These are phyloP conservation scores for Chlamydomonas schloesseri DNA, from an alignment of 139 green algal genomes.

Conservation along the genomic window DNA sequence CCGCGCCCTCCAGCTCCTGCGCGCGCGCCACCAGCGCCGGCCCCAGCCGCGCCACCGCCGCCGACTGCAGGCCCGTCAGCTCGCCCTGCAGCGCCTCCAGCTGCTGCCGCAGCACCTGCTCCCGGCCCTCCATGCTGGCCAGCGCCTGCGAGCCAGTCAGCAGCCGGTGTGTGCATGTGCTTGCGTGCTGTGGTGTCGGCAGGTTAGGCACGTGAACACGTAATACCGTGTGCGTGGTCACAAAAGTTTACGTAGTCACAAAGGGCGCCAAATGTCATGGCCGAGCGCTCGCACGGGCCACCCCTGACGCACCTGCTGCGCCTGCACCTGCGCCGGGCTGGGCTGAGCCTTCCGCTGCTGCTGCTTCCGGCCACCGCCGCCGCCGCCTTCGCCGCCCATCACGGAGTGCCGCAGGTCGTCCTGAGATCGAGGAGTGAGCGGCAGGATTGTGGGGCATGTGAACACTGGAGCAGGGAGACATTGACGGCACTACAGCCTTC, in stretches of 20 bases:
- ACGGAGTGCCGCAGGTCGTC: slow-evolving; percentile 11
- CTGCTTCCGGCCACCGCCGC: background rate
- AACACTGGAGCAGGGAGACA: too few relatives aligned
- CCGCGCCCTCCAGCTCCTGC: background rate
- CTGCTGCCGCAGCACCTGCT: slow-evolving; percentile 7
- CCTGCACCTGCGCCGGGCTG: background rate
- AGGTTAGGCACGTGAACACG: too few relatives aligned
- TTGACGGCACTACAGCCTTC: background rate
- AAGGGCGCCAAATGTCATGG: too few relatives aligned
- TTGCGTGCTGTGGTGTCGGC: too few relatives aligned
- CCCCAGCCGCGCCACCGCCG: slow-evolving; percentile 14
- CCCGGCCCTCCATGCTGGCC: background rate
- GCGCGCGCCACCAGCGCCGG: slow-evolving; percentile 4
- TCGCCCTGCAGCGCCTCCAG: slow-evolving; percentile 4
- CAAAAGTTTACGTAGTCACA: too few relatives aligned
- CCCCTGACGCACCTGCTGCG: background rate
- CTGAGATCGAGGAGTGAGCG: background rate
- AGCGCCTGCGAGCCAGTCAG: slow-evolving; percentile 39
- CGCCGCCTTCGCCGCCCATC: background rate
- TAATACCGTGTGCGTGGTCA: too few relatives aligned
- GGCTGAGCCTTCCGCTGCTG: background rate
- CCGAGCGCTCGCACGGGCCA: too few relatives aligned
- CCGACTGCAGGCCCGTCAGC: slow-evolving; percentile 30
- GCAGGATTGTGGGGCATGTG: too few relatives aligned
- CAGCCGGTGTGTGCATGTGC: too few relatives aligned